phyloP scores from a whole-genome alignment of 2,329 filamentous ascomycete genomes.

The Pyricularia pennisetigena region DNA sequence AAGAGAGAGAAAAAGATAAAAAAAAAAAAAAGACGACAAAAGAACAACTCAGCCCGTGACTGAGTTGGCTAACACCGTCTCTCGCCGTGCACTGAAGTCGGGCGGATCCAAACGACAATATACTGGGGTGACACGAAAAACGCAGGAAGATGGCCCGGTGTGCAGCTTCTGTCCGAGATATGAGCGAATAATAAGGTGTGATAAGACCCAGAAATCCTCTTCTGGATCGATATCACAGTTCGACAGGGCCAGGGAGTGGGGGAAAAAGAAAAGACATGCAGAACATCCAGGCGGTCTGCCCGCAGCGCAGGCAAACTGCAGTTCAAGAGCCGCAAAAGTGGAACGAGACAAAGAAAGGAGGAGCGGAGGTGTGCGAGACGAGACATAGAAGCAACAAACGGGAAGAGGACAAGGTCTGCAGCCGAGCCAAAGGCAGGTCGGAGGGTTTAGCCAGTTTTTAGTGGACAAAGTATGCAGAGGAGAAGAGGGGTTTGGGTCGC shows the following conservation, averaged over 20 bases:
- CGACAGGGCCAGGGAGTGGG: not conserved
- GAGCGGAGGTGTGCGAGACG: not conserved
- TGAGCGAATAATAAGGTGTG: not conserved
- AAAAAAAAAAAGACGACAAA: not conserved
- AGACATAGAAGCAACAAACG: not conserved
- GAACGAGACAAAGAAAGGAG: not conserved
- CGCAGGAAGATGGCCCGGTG: not conserved
- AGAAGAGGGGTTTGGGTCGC: not conserved
- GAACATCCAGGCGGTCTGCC: not conserved
- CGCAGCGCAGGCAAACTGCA: not conserved
- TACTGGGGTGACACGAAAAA: not conserved
- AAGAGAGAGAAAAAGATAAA: not conserved
- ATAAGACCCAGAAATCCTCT: not conserved
- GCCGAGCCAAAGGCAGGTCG: not conserved
- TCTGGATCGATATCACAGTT: not conserved
- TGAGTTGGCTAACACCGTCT: not conserved
- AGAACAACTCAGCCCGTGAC: not conserved
- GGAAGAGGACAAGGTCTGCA: not conserved
- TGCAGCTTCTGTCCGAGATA: not conserved
- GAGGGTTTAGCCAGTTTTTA: not conserved
- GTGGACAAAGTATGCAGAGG: not conserved
- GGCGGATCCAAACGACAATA: not conserved
- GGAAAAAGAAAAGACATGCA: not conserved
- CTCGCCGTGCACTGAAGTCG: not conserved
- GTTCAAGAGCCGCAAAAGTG: not conserved